A percentile compares a stretch with the other conserved stretches of the same genome.
phyloP scores from a whole-genome alignment of 1,284 basidiomycete species.

The Inonotus hispidus region DNA sequence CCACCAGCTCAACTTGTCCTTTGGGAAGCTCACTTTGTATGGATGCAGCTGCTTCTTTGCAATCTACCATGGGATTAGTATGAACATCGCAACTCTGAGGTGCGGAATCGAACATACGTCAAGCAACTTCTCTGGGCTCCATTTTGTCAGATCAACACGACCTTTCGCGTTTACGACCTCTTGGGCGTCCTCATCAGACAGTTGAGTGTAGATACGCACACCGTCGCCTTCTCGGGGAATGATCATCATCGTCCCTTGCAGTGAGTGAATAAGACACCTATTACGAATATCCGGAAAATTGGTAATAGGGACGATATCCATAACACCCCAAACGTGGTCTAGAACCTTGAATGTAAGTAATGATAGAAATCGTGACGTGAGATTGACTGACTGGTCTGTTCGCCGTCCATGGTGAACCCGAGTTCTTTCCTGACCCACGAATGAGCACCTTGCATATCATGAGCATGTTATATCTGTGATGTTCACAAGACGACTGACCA shows the following conservation, averaged over 20 bases:
- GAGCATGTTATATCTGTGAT: no score
- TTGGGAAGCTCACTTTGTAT: constrained; percentile 54
- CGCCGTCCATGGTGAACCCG: constrained; percentile 69
- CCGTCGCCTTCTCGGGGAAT: constrained; percentile 39
- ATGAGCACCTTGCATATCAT: constrained; percentile 42
- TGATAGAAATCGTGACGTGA: constrained; percentile 11
- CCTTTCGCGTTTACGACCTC: constrained; percentile 30
- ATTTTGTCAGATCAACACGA: constrained; percentile 37
- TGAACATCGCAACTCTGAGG: no score
- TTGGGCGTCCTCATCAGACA: constrained; percentile 29
- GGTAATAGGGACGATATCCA: constrained; percentile 64
- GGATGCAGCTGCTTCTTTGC: constrained; percentile 55
- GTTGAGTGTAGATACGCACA: constrained; percentile 43
- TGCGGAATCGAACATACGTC: no score
- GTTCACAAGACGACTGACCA: constrained; percentile 29
- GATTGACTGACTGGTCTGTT: constrained; percentile 49
- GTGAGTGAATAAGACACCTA: constrained; percentile 54
- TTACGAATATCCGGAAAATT: constrained; percentile 82
- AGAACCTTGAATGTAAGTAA: not conserved
- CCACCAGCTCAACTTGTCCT: constrained; percentile 68
- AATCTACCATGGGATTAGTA: no score
- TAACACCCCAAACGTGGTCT: constrained; percentile 76
- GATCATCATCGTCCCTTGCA: constrained; percentile 42
- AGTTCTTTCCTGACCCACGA: constrained; percentile 74
- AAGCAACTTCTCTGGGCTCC: constrained; percentile 37